Evolutionary conservation across 176 grass and related monocot genomes (phyloP).

Genomic region (Avena insularis): DNA sequence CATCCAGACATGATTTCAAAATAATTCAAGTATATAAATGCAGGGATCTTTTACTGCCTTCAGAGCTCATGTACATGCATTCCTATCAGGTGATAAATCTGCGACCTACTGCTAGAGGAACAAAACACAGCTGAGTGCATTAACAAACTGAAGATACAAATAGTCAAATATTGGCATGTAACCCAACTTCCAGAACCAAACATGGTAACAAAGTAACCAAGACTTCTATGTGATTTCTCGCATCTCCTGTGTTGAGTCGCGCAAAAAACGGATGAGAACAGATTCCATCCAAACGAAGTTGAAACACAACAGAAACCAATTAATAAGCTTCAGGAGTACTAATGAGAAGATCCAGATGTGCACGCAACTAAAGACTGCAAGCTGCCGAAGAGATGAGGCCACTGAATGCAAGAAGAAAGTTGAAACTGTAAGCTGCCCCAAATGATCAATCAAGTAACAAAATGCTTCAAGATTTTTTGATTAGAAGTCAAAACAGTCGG

Average conservation of each 20-base stretch:
- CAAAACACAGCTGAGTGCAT: neutral
- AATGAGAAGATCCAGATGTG: neutral
- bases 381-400: neutral
- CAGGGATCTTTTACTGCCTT: neutral
- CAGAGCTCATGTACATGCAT: neutral
- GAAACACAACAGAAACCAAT: neutral
- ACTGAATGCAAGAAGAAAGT: neutral
- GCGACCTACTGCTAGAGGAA: neutral
- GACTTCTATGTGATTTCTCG: neutral
- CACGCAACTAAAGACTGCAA: neutral
- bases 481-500: neutral
- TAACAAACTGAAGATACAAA: neutral
- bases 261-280: neutral
- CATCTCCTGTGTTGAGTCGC: neutral
- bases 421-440: neutral
- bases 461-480: neutral
- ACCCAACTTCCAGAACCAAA: neutral
- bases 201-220: neutral
- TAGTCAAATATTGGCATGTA: neutral
- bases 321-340: neutral
- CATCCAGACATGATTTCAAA: neutral
- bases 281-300: neutral
- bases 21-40: neutral
- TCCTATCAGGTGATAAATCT: neutral
- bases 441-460: neutral